Evolutionary conservation across 768 basidiomycete genomes (phyloP), one percentile per base, ranked within the genome.

Genomic region (Trametes sanguinea): DNA sequence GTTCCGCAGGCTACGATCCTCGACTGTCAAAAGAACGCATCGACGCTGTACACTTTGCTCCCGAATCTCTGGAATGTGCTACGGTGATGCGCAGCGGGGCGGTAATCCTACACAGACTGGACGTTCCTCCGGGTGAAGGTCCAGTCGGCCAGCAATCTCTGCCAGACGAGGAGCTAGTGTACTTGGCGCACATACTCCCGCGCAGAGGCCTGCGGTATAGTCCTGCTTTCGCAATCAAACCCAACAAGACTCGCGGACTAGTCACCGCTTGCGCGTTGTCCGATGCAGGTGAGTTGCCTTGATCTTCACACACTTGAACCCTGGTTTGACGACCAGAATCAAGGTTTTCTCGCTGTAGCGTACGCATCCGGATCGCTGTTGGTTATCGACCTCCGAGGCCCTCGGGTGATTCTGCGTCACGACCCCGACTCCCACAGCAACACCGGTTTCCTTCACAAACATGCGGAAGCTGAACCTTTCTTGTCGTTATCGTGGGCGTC

Each of bases 341-440:
- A 62, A 93, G 92, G 91, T 4, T 93, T 95, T 72, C 73, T 93
- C 46, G 91, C 93, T 2, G 79, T 87, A 2, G 85, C 88, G 3
- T 92, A 89, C 71, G 69, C 73, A 5, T 81, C 83, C 51, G 86
- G 85, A 1, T 76, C 81, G 2, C 58, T 95, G 22, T 74, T 82
- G 37, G 75, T 94, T 35, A 71, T 94, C 16, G 89, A 95, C 68
- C 79, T 94, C 80, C 81, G 91, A 27, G 88, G 85, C 1, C 92
- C 92, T 1, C 80, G 80, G 11, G 75, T 94, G 10, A 80, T 94
- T 10, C 74, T 89, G 1, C 79, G 85, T 30, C 78, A 78, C 65
- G 68, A 65, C 14, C 69, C 73, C 77, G 71, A 57, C 77, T 77
- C 74, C 27, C 80, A 78, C 66, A 78, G 74, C 56, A 77, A 74